phyloP scores from a whole-genome alignment of 2,329 filamentous ascomycete genomes.

The Neocucurbitaria cava region DNA sequence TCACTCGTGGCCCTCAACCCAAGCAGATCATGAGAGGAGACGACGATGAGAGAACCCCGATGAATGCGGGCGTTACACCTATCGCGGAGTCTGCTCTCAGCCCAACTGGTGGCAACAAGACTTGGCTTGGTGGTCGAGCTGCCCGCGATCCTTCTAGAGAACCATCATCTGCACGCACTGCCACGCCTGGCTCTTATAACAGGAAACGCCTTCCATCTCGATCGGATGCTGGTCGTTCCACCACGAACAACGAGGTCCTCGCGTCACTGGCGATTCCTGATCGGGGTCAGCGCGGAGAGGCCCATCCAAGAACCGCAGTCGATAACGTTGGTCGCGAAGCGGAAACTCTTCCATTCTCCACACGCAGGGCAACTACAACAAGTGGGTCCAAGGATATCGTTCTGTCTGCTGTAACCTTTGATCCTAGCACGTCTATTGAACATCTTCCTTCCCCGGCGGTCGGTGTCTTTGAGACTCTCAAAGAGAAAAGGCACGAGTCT shows the following conservation, averaged over 20 bases:
- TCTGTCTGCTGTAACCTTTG: conserved; percentile 47
- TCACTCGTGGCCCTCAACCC: conserved; percentile 60
- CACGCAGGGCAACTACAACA: conserved; percentile 46
- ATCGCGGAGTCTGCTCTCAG: conserved; percentile 75
- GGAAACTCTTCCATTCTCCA: conserved; percentile 50
- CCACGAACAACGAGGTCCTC: conserved; percentile 42
- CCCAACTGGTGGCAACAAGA: conserved; percentile 62
- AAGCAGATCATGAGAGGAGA: conserved; percentile 74
- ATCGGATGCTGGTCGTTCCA: conserved; percentile 39
- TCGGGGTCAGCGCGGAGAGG: conserved; percentile 40
- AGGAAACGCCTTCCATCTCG: conserved; percentile 68
- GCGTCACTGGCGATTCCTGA: conserved; percentile 46
- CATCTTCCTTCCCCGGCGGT: conserved; percentile 70
- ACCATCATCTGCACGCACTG: conserved; percentile 57
- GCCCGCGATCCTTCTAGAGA: conserved; percentile 47
- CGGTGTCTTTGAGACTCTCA: conserved; percentile 67
- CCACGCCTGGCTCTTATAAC: conserved; percentile 69
- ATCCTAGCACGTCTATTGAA: conserved; percentile 35
- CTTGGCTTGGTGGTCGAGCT: conserved; percentile 47
- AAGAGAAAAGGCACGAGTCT: conserved; percentile 67
- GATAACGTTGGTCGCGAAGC: conserved; percentile 51
- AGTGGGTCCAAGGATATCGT: conserved; percentile 66
- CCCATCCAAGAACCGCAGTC: conserved; percentile 41
- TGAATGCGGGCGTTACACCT: conserved; percentile 82
- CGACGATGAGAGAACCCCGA: conserved; percentile 71